Conservation (phyloP, 495 filamentous ascomycete species). For the Lasiosphaeria hispida region DNA sequence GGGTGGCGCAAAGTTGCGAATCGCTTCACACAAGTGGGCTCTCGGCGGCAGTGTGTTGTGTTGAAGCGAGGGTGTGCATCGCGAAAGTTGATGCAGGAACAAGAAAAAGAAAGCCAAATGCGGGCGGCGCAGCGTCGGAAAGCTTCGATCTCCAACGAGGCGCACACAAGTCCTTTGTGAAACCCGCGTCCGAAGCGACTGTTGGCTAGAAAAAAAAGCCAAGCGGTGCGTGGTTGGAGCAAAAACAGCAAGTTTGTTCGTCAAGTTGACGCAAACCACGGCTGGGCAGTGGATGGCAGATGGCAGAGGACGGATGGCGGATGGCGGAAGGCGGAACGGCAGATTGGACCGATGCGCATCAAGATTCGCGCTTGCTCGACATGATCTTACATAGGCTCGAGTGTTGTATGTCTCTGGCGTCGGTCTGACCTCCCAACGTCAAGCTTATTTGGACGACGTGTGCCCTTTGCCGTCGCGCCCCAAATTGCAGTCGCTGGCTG, state of each 20-base stretch:
- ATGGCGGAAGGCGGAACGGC: neutral
- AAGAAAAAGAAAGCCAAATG: neutral
- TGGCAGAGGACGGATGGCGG: too few species aligned
- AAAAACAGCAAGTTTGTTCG: neutral
- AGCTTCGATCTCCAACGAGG: neutral
- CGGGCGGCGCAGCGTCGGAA: neutral
- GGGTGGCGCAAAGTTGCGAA: too few species aligned
- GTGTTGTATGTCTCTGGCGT: neutral
- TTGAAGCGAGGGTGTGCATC: neutral
- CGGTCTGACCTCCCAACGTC: neutral
- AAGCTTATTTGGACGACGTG: constrained; percentile 11
- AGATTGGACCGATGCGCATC: neutral
- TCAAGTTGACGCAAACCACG: neutral
- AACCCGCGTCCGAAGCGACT: constrained; percentile 4
- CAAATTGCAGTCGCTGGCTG: neutral
- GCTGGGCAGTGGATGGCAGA: too few species aligned
- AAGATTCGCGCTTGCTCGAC: neutral
- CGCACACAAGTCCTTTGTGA: constrained; percentile 8
- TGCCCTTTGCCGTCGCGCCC: neutral
- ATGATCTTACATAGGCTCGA: neutral
- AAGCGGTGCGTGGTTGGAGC: constrained; percentile 12
- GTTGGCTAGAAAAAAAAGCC: constrained; percentile 13
- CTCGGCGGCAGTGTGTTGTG: neutral
- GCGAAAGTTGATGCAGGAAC: neutral
- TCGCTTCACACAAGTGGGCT: neutral